Conservation (phyloP, 352 stramenopile genomes). For the Globisporangium middletonii region DNA sequence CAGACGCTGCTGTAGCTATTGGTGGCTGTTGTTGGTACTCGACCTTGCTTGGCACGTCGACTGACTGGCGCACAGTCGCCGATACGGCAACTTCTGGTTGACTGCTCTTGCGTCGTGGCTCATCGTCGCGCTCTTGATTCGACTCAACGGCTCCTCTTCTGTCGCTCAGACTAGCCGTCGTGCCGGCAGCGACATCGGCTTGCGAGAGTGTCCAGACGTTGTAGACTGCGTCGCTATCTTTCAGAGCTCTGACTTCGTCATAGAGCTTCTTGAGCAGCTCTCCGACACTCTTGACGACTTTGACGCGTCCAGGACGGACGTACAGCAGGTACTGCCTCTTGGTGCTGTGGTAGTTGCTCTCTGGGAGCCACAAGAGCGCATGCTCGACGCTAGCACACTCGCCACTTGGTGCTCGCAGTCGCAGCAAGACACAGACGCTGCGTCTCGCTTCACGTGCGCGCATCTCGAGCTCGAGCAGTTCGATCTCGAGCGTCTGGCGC, state of each 20-base stretch:
- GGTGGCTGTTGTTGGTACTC: no score
- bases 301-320: conserved; percentile 53
- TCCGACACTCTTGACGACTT: conserved; percentile 46
- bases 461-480: conserved; percentile 45
- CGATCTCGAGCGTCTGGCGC: conserved; percentile 47
- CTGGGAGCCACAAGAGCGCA: conserved; percentile 42
- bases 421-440: conserved; percentile 39
- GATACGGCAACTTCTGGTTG: not conserved
- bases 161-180: not conserved
- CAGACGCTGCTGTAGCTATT: no score
- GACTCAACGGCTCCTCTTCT: not conserved
- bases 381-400: conserved; percentile 10
- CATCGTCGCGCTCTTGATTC: not conserved
- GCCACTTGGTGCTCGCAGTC: not conserved
- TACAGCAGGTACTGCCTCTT: conserved; percentile 49
- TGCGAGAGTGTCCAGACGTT: conserved; percentile 30
- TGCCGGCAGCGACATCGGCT: not conserved
- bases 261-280: conserved; percentile 47
- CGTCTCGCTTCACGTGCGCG: conserved; percentile 15
- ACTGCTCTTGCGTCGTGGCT: not conserved
- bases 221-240: conserved; percentile 22
- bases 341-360: not conserved
- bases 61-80: no score
- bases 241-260: conserved; percentile 34
- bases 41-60: no score